Conservation (phyloP, 805 yeast genomes). For the Ogataea kodamae region DNA sequence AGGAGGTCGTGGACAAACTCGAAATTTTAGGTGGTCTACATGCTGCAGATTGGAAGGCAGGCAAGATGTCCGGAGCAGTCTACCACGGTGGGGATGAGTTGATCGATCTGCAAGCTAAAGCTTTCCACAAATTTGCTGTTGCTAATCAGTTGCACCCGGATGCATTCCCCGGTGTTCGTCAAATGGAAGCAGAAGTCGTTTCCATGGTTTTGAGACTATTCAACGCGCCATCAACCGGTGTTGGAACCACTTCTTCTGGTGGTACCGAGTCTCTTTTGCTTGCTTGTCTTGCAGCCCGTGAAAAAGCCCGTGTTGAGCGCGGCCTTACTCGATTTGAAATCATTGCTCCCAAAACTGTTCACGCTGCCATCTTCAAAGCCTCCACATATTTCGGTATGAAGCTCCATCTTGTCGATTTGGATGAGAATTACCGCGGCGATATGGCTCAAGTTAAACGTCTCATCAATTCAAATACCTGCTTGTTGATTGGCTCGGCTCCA, state of each 20-base stretch:
- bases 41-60: slow-evolving; percentile 72
- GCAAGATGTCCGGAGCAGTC: slow-evolving; percentile 91
- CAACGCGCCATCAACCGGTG: slow-evolving; percentile 70
- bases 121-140: slow-evolving; percentile 73
- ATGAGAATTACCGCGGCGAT: slow-evolving; percentile 65
- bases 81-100: slow-evolving; percentile 92
- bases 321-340: slow-evolving; percentile 78
- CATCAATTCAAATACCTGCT: slow-evolving; percentile 75
- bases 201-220: slow-evolving; percentile 81
- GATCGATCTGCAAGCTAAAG: slow-evolving; percentile 67
- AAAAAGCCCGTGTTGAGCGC: slow-evolving; percentile 54
- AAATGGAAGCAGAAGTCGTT: slow-evolving; percentile 95
- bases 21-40: slow-evolving; percentile 50
- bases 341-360: slow-evolving; percentile 83
- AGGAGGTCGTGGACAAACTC: slow-evolving; percentile 48
- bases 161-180: slow-evolving; percentile 92
- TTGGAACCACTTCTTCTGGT: slow-evolving; percentile 87
- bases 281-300: slow-evolving; percentile 86
- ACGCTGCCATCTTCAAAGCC: slow-evolving; percentile 95
- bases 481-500: slow-evolving; percentile 92
- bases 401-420: slow-evolving; percentile 75
- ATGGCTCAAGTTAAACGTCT: slow-evolving; percentile 55
- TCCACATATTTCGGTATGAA: slow-evolving; percentile 86
- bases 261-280: slow-evolving; percentile 91
- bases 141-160: slow-evolving; percentile 97